Evolutionary conservation across 208 protist species (phyloP).

Genomic region (Paratrypanosoma confusum): DNA sequence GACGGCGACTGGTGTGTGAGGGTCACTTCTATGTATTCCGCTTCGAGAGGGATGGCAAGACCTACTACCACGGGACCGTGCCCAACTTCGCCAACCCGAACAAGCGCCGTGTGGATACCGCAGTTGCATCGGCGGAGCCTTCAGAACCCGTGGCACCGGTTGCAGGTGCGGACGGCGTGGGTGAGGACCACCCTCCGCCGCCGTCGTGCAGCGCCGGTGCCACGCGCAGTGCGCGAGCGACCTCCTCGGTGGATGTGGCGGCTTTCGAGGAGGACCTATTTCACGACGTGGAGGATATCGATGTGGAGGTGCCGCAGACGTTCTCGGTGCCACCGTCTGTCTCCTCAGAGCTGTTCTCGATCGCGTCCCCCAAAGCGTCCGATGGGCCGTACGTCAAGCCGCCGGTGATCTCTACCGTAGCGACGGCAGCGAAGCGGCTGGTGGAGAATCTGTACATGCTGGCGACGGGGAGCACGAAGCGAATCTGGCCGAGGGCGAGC

Average conservation of each 20-base stretch:
- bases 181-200: background rate
- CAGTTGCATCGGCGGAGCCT: background rate
- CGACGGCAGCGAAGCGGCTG: slow-evolving; percentile 24
- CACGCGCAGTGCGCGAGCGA: background rate
- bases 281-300: background rate
- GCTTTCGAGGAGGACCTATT: background rate
- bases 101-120: slow-evolving; percentile 13
- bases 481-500: background rate
- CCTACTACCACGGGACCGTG: slow-evolving; percentile 72
- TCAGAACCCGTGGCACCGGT: background rate
- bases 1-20: slow-evolving; percentile 23
- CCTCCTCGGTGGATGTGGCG: background rate
- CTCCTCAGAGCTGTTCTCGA: slow-evolving; percentile 24
- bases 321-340: slow-evolving; percentile 21
- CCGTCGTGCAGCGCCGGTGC: background rate
- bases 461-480: slow-evolving; percentile 8
- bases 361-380: slow-evolving; percentile 1
- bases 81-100: slow-evolving; percentile 81
- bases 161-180: background rate
- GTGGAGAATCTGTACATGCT: slow-evolving; percentile 47
- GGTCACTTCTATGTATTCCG: slow-evolving; percentile 72
- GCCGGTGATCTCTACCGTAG: slow-evolving; percentile 31
- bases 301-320: slow-evolving; percentile 3
- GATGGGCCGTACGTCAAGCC: slow-evolving; percentile 22
- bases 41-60: slow-evolving; percentile 55